Conservation (phyloP, 306 rosid genomes). For the Bauhinia variegata region DNA sequence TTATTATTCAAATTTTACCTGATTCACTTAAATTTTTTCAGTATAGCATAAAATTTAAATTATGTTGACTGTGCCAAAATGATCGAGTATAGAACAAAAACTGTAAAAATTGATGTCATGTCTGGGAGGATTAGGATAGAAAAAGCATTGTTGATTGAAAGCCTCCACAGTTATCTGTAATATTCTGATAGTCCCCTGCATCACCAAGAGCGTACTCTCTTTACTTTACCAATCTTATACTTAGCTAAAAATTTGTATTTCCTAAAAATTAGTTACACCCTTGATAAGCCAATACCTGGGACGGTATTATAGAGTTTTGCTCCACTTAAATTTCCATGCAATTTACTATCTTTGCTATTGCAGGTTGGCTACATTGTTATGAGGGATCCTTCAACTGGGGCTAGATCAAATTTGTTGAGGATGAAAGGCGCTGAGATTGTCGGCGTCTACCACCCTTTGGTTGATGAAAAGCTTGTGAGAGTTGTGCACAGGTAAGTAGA, state of each 20-base stretch:
- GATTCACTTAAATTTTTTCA: too few relatives aligned
- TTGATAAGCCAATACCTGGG: conserved; percentile 8
- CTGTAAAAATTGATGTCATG: too few relatives aligned
- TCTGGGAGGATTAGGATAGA: too few relatives aligned
- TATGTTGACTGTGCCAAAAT: too few relatives aligned
- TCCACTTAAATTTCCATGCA: conserved; percentile 13
- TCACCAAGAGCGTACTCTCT: background rate
- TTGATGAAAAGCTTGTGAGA: conserved; percentile 73
- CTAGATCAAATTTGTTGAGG: conserved; percentile 68
- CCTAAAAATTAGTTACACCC: background rate
- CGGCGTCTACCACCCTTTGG: conserved; percentile 82
- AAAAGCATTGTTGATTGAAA: background rate
- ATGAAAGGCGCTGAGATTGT: conserved; percentile 83
- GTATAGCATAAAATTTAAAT: too few relatives aligned
- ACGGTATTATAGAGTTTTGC: background rate
- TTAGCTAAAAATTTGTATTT: background rate
- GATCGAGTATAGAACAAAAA: too few relatives aligned
- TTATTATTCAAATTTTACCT: too few relatives aligned
- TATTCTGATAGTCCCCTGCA: conserved; percentile 11
- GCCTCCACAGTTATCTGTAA: background rate
- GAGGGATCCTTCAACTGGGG: conserved; percentile 70
- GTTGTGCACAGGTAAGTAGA: conserved; percentile 64
- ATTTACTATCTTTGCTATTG: conserved; percentile 20
- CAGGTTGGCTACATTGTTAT: conserved; percentile 95
- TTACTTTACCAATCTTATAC: conserved; percentile 2